Evolutionary conservation across 2,329 filamentous ascomycete genomes (phyloP), one percentile per base, ranked within the genome.

Genomic region (Penicillium sp.): DNA sequence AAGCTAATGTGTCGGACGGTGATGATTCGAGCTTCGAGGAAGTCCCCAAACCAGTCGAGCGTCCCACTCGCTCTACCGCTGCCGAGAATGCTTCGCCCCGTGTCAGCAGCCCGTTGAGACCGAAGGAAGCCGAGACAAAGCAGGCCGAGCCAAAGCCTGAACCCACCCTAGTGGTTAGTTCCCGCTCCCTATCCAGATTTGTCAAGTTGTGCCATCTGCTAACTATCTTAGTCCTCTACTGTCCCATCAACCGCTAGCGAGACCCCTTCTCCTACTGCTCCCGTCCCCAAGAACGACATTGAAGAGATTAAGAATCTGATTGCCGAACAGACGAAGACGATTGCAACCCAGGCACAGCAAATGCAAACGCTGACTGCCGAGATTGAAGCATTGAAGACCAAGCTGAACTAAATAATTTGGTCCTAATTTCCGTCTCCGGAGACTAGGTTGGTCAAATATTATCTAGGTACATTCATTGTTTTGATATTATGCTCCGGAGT

Each of bases 21-120:
- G 88, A 90, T 56, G 82, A 83, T 29, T 93, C 90, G 1, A 90
- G 88, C 76, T 97, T 97, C 64, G 92, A 97, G 70, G 91, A 96
- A 70, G 82, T 94, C 32, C 75, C 88, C 32, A 91, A 90, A 70
- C 89, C 90, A 20, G 77, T 84, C 11, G 88, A 90, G 65, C 87
- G 89, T 45, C 77, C 76, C n/a, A 65, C 78, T 40, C 66, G 63
- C 44, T 59, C 69, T 16, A 46, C 63, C 20, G 64, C 62, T 8
- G 50, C 61, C 20, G 63, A 64, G 26, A 57, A 67, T 4, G 64
- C 70, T 14, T 61, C 66, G n/a, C 63, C 61, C 4, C 52, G 58
- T n/a, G 59, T 71, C 31, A 72, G 67, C 56, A 72, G 66, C 58
- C 66, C 69, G 2, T 62, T 67, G 61, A 62, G 64, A n/a, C 66